Evolutionary conservation across 176 grass and related monocot species (phyloP).

Genomic region (Chrysopogon serrulatus): DNA sequence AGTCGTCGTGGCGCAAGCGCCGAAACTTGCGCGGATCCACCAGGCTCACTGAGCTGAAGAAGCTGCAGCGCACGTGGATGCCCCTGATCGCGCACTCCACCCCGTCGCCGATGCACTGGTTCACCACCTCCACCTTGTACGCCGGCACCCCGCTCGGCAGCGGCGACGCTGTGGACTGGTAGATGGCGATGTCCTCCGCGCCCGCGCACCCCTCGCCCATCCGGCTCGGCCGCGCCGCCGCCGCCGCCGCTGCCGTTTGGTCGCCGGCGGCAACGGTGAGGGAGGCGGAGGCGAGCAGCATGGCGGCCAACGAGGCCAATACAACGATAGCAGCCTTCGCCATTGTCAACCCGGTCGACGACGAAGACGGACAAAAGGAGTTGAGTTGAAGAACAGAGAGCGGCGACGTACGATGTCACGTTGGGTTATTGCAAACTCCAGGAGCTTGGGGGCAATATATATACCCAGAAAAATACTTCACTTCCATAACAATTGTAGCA

Average conservation of each 20-base stretch:
- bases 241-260: too few relatives aligned
- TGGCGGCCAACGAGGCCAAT: not conserved
- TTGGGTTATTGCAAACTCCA: too few relatives aligned
- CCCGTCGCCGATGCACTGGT: slow-evolving; percentile 30
- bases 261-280: not conserved
- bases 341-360: too few relatives aligned
- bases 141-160: slow-evolving; percentile 38
- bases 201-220: slow-evolving; percentile 40
- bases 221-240: not conserved
- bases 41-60: slow-evolving; percentile 95
- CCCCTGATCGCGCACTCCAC: slow-evolving; percentile 34
- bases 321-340: too few relatives aligned
- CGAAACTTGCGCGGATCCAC: slow-evolving; percentile 74
- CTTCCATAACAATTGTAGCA: too few relatives aligned
- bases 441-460: too few relatives aligned
- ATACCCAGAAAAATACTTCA: too few relatives aligned
- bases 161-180: not conserved
- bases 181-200: slow-evolving; percentile 43
- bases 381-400: too few relatives aligned
- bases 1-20: slow-evolving; percentile 57
- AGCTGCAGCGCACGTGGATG: slow-evolving; percentile 89
- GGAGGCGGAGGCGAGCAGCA: slow-evolving; percentile 11
- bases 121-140: slow-evolving; percentile 86
- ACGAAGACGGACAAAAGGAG: too few relatives aligned
- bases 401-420: too few relatives aligned